Evolutionary conservation across 1,284 basidiomycete genomes (phyloP).

Genomic region (Calocybe gambosa): DNA sequence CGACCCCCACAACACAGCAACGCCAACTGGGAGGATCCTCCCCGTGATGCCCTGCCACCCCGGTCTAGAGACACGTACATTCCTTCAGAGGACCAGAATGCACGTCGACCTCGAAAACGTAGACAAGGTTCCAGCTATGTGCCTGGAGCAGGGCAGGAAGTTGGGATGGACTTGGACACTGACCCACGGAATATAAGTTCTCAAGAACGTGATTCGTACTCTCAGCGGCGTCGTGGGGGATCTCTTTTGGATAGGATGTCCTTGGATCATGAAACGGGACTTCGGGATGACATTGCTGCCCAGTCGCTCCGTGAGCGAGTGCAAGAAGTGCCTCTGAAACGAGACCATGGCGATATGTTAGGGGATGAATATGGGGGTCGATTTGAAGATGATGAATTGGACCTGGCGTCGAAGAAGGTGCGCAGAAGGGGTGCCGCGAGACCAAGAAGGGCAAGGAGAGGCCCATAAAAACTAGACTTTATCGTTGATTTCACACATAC

Average conservation of each 20-base stretch:
- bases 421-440: constrained; percentile 20
- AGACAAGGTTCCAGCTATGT: constrained; percentile 1
- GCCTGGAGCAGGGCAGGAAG: neutral
- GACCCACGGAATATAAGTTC: neutral
- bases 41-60: neutral
- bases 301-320: constrained; percentile 27
- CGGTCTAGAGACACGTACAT: neutral
- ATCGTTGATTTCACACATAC: constrained; percentile 2
- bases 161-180: constrained; percentile 4
- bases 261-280: constrained; percentile 14
- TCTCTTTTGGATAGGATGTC: constrained; percentile 25
- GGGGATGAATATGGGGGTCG: constrained; percentile 17
- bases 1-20: neutral
- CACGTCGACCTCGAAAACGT: neutral
- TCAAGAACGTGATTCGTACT: constrained; percentile 6
- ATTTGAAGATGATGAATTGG: constrained; percentile 23
- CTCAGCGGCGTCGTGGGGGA: constrained; percentile 16
- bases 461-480: constrained; percentile 11
- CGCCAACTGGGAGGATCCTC: neutral
- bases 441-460: constrained; percentile 16
- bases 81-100: neutral
- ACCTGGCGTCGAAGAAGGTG: constrained; percentile 18
- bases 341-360: constrained; percentile 33
- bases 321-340: constrained; percentile 26
- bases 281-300: constrained; percentile 9